A percentile compares a stretch with the other conserved stretches of the same genome.
Evolutionary conservation across 148 eudicot species (phyloP).

Genomic region (Vaccinium darrowii): DNA sequence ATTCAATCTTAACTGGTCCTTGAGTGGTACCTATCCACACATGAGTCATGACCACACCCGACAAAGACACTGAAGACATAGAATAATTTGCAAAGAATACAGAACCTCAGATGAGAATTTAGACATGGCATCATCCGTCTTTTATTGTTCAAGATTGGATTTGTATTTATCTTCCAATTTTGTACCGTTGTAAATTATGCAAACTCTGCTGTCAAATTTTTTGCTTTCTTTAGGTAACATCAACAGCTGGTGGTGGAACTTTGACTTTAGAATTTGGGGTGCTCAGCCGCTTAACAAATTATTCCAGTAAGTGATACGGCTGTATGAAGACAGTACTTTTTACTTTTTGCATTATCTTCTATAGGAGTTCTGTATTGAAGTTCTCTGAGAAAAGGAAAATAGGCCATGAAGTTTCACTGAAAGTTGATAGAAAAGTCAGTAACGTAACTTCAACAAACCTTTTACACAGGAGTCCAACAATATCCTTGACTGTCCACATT

Average conservation of each 20-base stretch:
- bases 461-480: neutral
- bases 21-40: neutral
- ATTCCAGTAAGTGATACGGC: slow-evolving; percentile 60
- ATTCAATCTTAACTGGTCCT: neutral
- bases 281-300: slow-evolving; percentile 84
- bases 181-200: neutral
- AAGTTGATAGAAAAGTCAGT: neutral
- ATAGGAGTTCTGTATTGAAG: neutral
- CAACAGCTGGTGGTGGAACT: slow-evolving; percentile 99
- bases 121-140: neutral
- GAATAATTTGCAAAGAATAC: neutral
- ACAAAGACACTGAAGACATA: neutral
- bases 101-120: neutral
- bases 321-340: neutral
- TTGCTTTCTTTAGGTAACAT: slow-evolving; percentile 67
- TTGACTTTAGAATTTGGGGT: slow-evolving; percentile 94
- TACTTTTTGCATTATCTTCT: neutral
- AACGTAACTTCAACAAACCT: neutral
- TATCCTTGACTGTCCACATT: neutral
- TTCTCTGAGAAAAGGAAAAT: slow-evolving; percentile 2
- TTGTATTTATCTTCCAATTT: neutral
- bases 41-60: neutral
- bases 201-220: neutral
- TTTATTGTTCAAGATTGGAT: neutral
- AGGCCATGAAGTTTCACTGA: neutral